A percentile compares a stretch with the other conserved stretches of the same genome.
phyloP scores from a whole-genome alignment of 345 rosid species.

The Boechera retrofracta region DNA sequence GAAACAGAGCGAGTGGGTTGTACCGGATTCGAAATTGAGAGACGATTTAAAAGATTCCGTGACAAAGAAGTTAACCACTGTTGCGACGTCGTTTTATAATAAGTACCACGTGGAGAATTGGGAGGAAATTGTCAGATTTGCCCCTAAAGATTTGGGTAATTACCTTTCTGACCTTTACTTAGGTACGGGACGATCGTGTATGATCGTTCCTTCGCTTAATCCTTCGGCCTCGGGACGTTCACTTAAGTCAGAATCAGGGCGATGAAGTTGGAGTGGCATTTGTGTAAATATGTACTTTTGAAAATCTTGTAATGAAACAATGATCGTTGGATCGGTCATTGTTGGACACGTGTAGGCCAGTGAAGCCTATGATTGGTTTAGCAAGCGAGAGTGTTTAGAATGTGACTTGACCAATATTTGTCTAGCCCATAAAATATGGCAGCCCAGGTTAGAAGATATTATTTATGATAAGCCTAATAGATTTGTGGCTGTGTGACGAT shows the following conservation, averaged over 20 bases:
- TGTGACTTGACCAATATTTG: no score
- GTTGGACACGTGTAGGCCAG: neutral
- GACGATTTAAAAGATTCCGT: conserved; percentile 61
- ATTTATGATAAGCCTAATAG: no score
- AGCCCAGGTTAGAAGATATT: no score
- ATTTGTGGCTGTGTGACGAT: neutral
- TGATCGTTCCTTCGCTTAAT: conserved; percentile 24
- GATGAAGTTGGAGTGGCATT: conserved; percentile 18
- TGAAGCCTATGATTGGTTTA: conserved; percentile 12
- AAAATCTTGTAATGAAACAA: neutral
- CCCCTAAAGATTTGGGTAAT: conserved; percentile 70
- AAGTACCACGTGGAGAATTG: conserved; percentile 40
- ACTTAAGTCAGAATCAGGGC: conserved; percentile 3
- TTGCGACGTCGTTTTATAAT: conserved; percentile 49
- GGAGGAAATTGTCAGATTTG: conserved; percentile 51
- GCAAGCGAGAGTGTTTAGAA: no score
- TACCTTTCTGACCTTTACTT: conserved; percentile 58
- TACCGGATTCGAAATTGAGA: conserved; percentile 58
- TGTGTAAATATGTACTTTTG: conserved; percentile 23
- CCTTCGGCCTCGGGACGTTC: neutral
- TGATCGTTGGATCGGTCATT: conserved; percentile 12
- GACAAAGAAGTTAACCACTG: conserved; percentile 49
- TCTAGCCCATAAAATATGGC: no score
- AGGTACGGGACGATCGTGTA: conserved; percentile 32
- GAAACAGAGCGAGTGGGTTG: conserved; percentile 67